Conservation (phyloP, 2,329 filamentous ascomycete genomes). For the Colletotrichum tamarilloi region DNA sequence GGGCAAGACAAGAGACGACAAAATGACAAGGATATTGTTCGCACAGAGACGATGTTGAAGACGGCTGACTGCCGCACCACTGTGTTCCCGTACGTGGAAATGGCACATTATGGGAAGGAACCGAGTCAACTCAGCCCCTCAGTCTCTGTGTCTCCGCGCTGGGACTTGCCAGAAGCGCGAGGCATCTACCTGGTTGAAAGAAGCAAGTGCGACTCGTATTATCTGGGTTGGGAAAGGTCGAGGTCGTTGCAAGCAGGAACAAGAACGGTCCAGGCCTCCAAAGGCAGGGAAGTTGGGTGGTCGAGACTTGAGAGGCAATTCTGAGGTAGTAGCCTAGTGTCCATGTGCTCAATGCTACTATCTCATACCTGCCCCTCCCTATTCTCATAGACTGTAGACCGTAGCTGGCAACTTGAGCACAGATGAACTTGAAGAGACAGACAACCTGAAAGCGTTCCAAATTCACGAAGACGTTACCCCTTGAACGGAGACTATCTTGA, state of each 20-base stretch:
- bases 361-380: background rate
- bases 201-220: background rate
- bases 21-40: background rate
- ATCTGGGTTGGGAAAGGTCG: background rate
- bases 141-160: background rate
- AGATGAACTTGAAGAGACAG: background rate
- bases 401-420: background rate
- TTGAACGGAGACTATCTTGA: background rate
- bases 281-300: background rate
- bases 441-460: background rate
- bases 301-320: background rate
- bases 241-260: background rate
- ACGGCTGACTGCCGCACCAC: background rate
- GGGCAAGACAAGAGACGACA: conserved; percentile 10
- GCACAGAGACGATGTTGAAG: background rate
- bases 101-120: background rate
- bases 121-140: background rate
- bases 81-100: background rate
- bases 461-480: background rate
- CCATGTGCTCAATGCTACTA: background rate
- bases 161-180: background rate
- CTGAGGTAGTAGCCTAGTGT: background rate
- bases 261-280: background rate
- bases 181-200: background rate
- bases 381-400: background rate